These are phyloP conservation scores for Boletus vermiculosoides DNA, from an alignment of 768 basidiomycete species.

Conservation along the genomic window DNA sequence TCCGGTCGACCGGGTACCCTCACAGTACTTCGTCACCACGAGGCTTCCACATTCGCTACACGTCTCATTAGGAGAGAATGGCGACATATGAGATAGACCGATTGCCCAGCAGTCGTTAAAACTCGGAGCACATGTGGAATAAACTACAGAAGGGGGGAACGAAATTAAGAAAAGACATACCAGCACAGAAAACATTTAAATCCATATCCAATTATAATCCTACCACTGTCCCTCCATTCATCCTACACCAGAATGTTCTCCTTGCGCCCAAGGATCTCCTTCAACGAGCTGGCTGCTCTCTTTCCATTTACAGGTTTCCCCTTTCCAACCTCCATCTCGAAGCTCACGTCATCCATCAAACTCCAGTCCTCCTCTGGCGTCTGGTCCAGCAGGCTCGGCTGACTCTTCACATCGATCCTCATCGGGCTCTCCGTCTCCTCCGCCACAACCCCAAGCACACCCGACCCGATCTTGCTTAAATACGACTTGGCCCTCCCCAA, in stretches of 20 bases:
- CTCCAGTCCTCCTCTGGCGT: conserved; percentile 57
- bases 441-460: conserved; percentile 22
- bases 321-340: conserved; percentile 41
- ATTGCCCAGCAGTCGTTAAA: background rate
- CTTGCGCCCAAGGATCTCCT: conserved; percentile 30
- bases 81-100: background rate
- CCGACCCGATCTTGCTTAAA: conserved; percentile 36
- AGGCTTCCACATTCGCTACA: background rate
- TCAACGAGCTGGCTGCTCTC: conserved; percentile 32
- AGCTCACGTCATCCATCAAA: conserved; percentile 49
- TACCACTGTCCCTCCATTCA: background rate
- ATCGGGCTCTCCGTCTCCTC: conserved; percentile 51
- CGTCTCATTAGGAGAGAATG: too few species aligned
- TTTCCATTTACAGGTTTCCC: conserved; percentile 27
- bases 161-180: background rate
- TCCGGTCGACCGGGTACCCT: conserved; percentile 14
- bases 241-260: conserved; percentile 23
- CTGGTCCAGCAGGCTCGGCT: conserved; percentile 58
- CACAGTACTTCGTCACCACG: conserved; percentile 6
- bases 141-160: background rate
- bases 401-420: conserved; percentile 44
- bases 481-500: conserved; percentile 50
- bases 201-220: background rate
- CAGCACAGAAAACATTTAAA: background rate
- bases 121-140: background rate